Conservation (phyloP, 768 basidiomycete genomes). For the Postia placenta region DNA sequence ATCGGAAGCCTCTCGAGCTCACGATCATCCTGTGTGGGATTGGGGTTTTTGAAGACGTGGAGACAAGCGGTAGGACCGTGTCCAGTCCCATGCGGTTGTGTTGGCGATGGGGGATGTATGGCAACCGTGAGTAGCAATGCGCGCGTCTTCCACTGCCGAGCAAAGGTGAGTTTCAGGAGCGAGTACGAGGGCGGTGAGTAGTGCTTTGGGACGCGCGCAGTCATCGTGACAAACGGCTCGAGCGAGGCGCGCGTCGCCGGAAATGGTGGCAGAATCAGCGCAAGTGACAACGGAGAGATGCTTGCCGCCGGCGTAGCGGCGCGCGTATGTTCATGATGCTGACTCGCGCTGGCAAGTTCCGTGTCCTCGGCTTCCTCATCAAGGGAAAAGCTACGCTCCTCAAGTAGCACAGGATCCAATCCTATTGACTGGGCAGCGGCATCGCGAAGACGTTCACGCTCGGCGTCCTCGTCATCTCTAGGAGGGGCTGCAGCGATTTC, state of each 20-base stretch:
- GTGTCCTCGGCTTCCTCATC: constrained; percentile 28
- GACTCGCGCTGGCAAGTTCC: constrained; percentile 7
- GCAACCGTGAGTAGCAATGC: constrained; percentile 46
- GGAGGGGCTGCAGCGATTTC: constrained; percentile 49
- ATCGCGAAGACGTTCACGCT: constrained; percentile 68
- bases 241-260: constrained; percentile 54
- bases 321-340: too few relatives aligned
- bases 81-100: neutral
- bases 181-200: constrained; percentile 44
- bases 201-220: constrained; percentile 22
- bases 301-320: constrained; percentile 8
- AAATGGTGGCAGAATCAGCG: constrained; percentile 43
- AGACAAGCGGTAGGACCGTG: constrained; percentile 40
- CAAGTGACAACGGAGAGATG: constrained; percentile 10
- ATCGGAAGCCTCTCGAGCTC: constrained; percentile 75
- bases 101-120: neutral
- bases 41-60: constrained; percentile 65
- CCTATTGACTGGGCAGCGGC: constrained; percentile 76
- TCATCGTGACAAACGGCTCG: constrained; percentile 43
- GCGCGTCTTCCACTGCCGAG: constrained; percentile 67
- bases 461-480: constrained; percentile 53
- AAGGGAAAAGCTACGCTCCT: constrained; percentile 10
- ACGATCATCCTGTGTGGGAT: constrained; percentile 41
- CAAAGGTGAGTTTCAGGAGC: constrained; percentile 64
- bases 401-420: constrained; percentile 46